Percentiles rank a stretch among this genome's conserved stretches.
Evolutionary conservation across 2,329 filamentous ascomycete genomes (phyloP).

Genomic region (Metarhizium album): DNA sequence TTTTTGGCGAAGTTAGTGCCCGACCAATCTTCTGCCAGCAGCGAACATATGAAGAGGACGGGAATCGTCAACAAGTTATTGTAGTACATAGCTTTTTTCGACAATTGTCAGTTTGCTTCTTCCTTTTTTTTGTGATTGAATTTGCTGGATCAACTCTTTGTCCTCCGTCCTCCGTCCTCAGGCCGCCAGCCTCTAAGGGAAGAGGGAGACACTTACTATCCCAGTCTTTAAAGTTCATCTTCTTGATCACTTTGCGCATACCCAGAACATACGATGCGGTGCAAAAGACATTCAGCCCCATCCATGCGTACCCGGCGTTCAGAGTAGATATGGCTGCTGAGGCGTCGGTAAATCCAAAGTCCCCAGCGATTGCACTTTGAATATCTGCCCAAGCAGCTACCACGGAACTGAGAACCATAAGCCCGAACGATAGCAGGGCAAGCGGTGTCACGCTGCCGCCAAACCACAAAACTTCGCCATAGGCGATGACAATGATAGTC

Average conservation of each 20-base stretch:
- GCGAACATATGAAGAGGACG: conserved; percentile 70
- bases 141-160: neutral
- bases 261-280: conserved; percentile 79
- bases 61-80: conserved; percentile 98
- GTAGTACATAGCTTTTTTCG: conserved; percentile 91
- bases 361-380: conserved; percentile 64
- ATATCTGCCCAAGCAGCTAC: conserved; percentile 98
- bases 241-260: conserved; percentile 98
- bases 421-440: conserved; percentile 82
- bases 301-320: conserved; percentile 95
- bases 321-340: conserved; percentile 74
- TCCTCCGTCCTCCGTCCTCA: neutral
- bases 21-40: conserved; percentile 89
- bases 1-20: conserved; percentile 70
- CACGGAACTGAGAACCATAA: conserved; percentile 93
- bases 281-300: conserved; percentile 94
- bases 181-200: neutral
- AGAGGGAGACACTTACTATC: conserved; percentile 67
- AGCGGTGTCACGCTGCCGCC: conserved; percentile 82
- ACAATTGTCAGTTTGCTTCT: conserved; percentile 16
- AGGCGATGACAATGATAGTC: conserved; percentile 97
- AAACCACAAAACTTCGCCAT: conserved; percentile 97
- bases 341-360: conserved; percentile 45
- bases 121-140: neutral
- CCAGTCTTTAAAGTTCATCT: conserved; percentile 99